Conservation (phyloP, 176 grass and related monocot species). For the Triticum monococcum region DNA sequence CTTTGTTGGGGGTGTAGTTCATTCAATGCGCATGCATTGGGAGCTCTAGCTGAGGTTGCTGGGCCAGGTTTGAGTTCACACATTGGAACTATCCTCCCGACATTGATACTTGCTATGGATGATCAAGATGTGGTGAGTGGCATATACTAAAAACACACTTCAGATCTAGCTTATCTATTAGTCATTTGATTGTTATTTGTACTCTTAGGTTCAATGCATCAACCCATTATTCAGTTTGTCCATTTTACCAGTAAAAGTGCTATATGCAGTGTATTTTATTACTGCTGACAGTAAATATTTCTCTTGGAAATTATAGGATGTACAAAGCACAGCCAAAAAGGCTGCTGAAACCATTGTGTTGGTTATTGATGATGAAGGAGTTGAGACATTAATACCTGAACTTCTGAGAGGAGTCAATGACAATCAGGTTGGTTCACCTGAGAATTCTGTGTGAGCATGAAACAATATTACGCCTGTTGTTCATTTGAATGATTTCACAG, state of each 20-base stretch:
- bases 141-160: constrained; percentile 10
- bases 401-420: constrained; percentile 86
- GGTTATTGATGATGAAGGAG: constrained; percentile 93
- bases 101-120: constrained; percentile 82
- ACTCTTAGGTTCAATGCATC: background rate
- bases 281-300: constrained; percentile 15
- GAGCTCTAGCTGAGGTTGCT: constrained; percentile 94
- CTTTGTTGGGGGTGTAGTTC: constrained; percentile 56
- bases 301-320: constrained; percentile 53
- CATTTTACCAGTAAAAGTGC: background rate
- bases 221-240: background rate
- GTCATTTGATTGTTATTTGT: constrained; percentile 22
- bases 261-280: background rate
- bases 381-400: constrained; percentile 79
- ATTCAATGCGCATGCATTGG: constrained; percentile 96
- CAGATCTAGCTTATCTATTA: constrained; percentile 9
- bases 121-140: constrained; percentile 60
- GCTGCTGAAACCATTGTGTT: constrained; percentile 89
- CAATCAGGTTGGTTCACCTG: constrained; percentile 64
- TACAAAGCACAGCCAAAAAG: constrained; percentile 78
- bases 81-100: constrained; percentile 84
- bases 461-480: constrained; percentile 9
- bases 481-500: constrained; percentile 5
- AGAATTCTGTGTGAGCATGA: constrained; percentile 3
- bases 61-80: constrained; percentile 90